Evolutionary conservation across 1,139 yeast species (phyloP), one percentile per base, ranked within the genome.

Genomic region (Diutina sp.): DNA sequence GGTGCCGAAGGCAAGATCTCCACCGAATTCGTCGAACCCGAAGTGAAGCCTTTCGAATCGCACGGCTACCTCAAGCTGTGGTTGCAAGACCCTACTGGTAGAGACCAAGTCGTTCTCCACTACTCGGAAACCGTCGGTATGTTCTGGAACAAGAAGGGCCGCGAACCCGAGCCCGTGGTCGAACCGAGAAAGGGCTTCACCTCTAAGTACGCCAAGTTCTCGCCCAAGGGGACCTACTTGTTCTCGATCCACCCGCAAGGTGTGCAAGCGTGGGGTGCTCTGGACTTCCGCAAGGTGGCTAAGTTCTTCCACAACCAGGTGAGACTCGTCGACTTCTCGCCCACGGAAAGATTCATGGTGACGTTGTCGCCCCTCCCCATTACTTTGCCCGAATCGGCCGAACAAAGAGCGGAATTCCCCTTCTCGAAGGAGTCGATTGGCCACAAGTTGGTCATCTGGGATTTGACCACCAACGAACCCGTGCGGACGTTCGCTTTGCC

Each of bases 251-350:
- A 93, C 71, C 90, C 91, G 58, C 96, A 90, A 73, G 99, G 99
- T 76, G 84, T 90, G 58, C 96, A 90, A 70, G 81, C 95, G 46
- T 93, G 98, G 96, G 99, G 98, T 68, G 98, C 98, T 61, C 81
- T 82, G 56, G 79, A 82, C 54, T 90, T 90, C 69, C 81, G 79
- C 61, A 81, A 88, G 65, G 76, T 90, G 63, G 83, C 80, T 65
- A 86, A 90, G 71, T 90, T 88, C 68, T 79, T 85, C 61, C 99
- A 95, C 70, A 90, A 90, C 61, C 90, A 89, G 67, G 97, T 90
- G 56, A 83, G 95, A 69, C 81, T 90, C 63, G 79, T 93, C 60
- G 97, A 91, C 69, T 88, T 93, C 65, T 90, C 97, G 46, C 98
- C 98, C 59, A 84, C 83, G 66, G 99, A 95, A 72, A 87, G 84